A percentile compares a stretch with the other conserved stretches of the same genome.
Conservation (phyloP, 225 moss, liverwort and hornwort genomes). For the Polytrichum commune region DNA sequence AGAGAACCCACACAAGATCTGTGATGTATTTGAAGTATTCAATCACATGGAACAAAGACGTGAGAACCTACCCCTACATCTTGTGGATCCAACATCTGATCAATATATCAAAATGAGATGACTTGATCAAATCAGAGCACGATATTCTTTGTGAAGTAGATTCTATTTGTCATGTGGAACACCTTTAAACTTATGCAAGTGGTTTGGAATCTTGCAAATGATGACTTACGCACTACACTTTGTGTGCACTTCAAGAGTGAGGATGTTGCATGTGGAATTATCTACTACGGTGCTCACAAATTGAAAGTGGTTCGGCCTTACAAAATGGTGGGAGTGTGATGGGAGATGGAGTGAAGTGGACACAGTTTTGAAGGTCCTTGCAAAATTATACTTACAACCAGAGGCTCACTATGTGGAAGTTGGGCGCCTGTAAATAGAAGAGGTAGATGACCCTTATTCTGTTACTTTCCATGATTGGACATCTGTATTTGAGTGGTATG, state of each 20-base stretch:
- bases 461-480: too few relatives aligned
- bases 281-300: conserved; percentile 78
- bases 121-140: neutral
- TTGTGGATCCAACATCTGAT: too few relatives aligned
- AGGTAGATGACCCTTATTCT: too few relatives aligned
- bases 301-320: conserved; percentile 71
- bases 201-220: conserved; percentile 38
- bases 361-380: conserved; percentile 80
- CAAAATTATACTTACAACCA: conserved; percentile 76
- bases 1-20: conserved; percentile 49
- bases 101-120: too few relatives aligned
- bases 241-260: conserved; percentile 90
- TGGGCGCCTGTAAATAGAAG: too few relatives aligned
- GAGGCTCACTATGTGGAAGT: conserved; percentile 76
- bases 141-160: neutral
- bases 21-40: conserved; percentile 44
- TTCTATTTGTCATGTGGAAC: neutral
- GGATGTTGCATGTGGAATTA: conserved; percentile 87
- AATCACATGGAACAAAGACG: too few relatives aligned
- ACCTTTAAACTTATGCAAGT: conserved; percentile 17
- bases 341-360: conserved; percentile 83
- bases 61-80: too few relatives aligned
- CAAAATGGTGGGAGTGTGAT: conserved; percentile 94
- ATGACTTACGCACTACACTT: conserved; percentile 60
- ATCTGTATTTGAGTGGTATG: too few relatives aligned